Evolutionary conservation across 768 basidiomycete species (phyloP), one percentile per base, ranked within the genome.

Genomic region (Clitopilus hobsonii): DNA sequence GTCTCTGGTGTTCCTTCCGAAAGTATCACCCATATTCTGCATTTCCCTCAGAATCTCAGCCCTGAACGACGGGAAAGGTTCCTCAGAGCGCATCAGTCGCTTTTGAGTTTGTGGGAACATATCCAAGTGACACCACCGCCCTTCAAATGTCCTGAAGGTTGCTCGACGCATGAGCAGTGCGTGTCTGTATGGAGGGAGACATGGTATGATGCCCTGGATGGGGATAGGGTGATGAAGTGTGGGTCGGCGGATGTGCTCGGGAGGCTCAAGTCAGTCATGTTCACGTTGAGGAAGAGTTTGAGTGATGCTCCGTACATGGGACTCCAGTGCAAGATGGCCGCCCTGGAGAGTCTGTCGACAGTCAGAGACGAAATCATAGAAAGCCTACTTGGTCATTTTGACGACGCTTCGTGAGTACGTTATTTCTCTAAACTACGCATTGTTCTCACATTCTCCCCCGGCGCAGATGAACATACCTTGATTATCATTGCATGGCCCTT

Each of bases 221-320:
- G 78, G 64, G 68, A 75, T 67, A 66, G 80, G 69, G 68, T 74
- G 59, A 51, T 74, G 65, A 67, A 67, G 55, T 38, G 74, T 70
- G 64, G 70, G 11, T 65, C 70, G 18, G 82, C 84, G 48, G 85
- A 89, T 59, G 80, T 89, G 18, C 72, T 87, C 7, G 85, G 83
- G 8, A 72, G 79, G 56, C 69, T 89, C 56, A 78, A 74, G 57
- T 57, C 62, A 13, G 71, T 75, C 64, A 75, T 75, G 73, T 63
- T 73, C 20, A 55, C 67, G 6, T 56, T 79, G 22, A 66, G 73
- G 54, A 74, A 71, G 55, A 60, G 66, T 27, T 67, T 75, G 53
- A 60, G 66, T n/a, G 69, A 65, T 38, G 56, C 69, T 7, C 64
- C 67, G 11, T 59, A 58, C 2, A 74, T 81, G 59, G 66, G 70